Evolutionary conservation across 2,329 filamentous ascomycete species (phyloP).

Genomic region (Cercospora sp.): DNA sequence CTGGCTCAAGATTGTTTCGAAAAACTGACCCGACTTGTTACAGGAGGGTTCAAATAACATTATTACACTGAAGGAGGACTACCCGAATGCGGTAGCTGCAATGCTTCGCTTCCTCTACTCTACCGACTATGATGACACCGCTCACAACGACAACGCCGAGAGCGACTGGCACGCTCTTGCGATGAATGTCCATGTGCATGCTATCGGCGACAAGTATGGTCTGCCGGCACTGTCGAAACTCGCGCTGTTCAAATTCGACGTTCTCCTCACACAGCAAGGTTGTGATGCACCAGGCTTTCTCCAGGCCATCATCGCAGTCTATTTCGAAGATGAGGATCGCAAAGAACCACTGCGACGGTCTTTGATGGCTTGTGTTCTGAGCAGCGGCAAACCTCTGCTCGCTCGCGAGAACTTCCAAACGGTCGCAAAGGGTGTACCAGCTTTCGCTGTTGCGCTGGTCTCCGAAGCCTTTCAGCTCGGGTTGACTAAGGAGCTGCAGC

Average conservation of each 20-base stretch:
- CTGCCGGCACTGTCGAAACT: constrained; percentile 4
- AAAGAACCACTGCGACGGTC: not conserved
- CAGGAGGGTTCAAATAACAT: constrained; percentile 5
- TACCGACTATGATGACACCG: constrained; percentile 9
- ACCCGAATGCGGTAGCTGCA: constrained; percentile 15
- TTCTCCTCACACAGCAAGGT: not conserved
- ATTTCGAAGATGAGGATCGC: not conserved
- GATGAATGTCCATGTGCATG: constrained; percentile 6
- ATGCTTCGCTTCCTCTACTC: constrained; percentile 17
- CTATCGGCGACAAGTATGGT: constrained; percentile 13
- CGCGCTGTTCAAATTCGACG: constrained; percentile 9
- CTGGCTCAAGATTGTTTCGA: not conserved
- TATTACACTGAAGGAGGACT: constrained; percentile 10
- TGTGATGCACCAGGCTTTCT: not conserved
- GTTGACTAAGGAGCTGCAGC: not conserved
- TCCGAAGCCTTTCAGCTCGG: not conserved
- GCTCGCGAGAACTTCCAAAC: not conserved
- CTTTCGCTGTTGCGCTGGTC: not conserved
- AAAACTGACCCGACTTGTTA: not conserved
- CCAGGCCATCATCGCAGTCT: not conserved
- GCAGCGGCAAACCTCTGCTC: not conserved
- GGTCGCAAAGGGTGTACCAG: not conserved
- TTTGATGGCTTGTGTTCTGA: not conserved
- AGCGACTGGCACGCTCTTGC: not conserved
- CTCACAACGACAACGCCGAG: not conserved